phyloP scores from a whole-genome alignment of 176 grass and related monocot species.

The Elymus sibiricus region DNA sequence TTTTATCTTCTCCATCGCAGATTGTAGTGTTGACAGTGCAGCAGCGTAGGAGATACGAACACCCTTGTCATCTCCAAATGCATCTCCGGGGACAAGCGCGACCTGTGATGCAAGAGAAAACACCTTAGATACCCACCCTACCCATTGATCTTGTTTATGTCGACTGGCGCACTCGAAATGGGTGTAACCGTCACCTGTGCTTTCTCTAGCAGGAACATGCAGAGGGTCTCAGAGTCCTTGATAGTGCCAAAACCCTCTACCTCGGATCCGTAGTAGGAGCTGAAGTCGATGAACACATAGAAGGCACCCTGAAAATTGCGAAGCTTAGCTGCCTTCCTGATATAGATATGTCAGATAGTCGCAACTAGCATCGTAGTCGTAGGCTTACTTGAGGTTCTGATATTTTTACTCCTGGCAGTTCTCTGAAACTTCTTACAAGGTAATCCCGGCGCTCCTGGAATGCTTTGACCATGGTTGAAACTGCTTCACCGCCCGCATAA shows the following conservation, averaged over 20 bases:
- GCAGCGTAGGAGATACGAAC: conserved; percentile 86
- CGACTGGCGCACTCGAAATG: background rate
- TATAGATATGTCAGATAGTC: background rate
- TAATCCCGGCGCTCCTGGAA: conserved; percentile 84
- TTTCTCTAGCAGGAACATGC: conserved; percentile 81
- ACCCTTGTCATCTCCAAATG: conserved; percentile 87
- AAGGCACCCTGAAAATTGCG: conserved; percentile 73
- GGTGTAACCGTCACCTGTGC: conserved; percentile 46
- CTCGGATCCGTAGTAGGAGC: conserved; percentile 75
- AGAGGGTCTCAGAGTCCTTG: conserved; percentile 79
- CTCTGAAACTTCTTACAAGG: conserved; percentile 69
- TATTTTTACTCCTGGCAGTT: conserved; percentile 76
- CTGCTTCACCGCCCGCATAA: conserved; percentile 83
- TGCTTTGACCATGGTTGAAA: conserved; percentile 90
- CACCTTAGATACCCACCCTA: background rate
- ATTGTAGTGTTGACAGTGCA: conserved; percentile 65
- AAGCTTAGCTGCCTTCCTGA: conserved; percentile 15
- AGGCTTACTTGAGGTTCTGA: conserved; percentile 73
- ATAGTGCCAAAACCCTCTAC: conserved; percentile 78
- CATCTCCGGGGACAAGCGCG: conserved; percentile 83
- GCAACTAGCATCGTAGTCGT: background rate
- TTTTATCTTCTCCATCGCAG: conserved; percentile 73
- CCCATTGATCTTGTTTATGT: background rate
- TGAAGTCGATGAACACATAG: conserved; percentile 92
- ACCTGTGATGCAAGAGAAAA: conserved; percentile 45